These are phyloP conservation scores for Pseudoturritis turrita DNA, from an alignment of 345 rosid genomes.

Conservation along the genomic window DNA sequence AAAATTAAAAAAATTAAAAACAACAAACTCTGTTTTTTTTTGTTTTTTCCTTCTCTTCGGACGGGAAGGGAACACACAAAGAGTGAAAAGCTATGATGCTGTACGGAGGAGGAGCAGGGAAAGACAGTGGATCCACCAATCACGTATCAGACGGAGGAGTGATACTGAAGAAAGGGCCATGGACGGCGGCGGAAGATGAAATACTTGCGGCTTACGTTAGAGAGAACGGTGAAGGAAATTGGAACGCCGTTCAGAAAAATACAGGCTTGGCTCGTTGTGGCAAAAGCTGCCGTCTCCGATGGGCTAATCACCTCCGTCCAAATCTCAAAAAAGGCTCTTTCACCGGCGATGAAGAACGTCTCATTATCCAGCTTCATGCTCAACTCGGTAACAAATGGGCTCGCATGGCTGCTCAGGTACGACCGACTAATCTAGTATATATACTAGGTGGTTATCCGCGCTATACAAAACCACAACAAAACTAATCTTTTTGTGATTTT, in stretches of 20 bases:
- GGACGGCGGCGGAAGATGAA: constrained; percentile 55
- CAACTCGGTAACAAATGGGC: constrained; percentile 63
- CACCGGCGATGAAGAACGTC: constrained; percentile 46
- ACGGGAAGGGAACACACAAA: background rate
- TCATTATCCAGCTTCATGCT: constrained; percentile 52
- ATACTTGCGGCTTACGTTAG: constrained; percentile 47
- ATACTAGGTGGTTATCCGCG: background rate
- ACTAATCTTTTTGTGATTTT: background rate
- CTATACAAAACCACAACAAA: background rate
- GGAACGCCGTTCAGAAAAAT: constrained; percentile 60
- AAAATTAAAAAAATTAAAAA: too few relatives aligned
- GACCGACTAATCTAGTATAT: background rate
- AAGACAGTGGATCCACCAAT: constrained; percentile 28
- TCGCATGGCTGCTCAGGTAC: constrained; percentile 62
- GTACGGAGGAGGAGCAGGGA: constrained; percentile 27
- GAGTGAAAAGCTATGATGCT: constrained; percentile 18
- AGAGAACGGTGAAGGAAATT: constrained; percentile 55
- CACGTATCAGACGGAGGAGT: constrained; percentile 17
- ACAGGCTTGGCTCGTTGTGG: constrained; percentile 58
- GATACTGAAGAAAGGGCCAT: constrained; percentile 48
- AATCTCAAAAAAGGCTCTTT: constrained; percentile 53
- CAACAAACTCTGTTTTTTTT: background rate
- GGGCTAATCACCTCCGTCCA: constrained; percentile 57
- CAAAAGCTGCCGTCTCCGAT: constrained; percentile 55
- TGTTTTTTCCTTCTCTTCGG: background rate